A percentile compares a stretch with the other conserved stretches of the same genome.
Conservation (phyloP, 768 basidiomycete genomes). For the Agrocybe chaxingu region DNA sequence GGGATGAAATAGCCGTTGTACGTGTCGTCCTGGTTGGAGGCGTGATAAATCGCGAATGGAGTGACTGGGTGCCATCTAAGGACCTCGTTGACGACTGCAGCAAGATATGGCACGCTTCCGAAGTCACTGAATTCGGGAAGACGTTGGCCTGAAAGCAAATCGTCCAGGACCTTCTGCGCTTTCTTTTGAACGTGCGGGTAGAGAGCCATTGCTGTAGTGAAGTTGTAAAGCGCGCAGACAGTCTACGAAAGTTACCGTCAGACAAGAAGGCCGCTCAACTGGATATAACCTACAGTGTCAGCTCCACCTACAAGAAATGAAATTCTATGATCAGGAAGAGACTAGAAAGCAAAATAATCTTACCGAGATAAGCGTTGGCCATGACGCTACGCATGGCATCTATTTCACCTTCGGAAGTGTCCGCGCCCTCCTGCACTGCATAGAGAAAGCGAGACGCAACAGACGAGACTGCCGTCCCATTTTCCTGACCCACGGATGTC, state of each 20-base stretch:
- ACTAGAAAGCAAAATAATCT: not conserved
- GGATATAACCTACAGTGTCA: constrained; percentile 9
- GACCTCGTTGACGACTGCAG: constrained; percentile 12
- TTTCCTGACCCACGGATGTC: too few species aligned
- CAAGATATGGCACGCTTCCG: constrained; percentile 9
- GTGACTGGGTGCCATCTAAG: constrained; percentile 13
- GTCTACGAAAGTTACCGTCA: constrained; percentile 1
- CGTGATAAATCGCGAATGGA: constrained; percentile 8
- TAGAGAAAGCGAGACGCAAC: too few species aligned
- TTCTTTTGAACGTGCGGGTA: constrained; percentile 12
- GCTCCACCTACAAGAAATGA: constrained; percentile 5
- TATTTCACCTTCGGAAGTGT: too few species aligned
- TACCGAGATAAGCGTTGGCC: not conserved
- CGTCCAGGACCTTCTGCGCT: constrained; percentile 11
- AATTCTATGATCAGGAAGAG: not conserved
- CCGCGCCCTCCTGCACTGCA: too few species aligned
- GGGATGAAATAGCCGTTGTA: constrained; percentile 21
- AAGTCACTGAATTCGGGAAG: constrained; percentile 14
- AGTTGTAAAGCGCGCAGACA: constrained; percentile 6
- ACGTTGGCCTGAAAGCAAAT: constrained; percentile 1
- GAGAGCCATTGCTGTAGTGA: constrained; percentile 10
- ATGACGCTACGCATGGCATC: too few species aligned
- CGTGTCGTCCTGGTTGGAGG: constrained; percentile 10
- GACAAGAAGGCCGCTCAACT: not conserved
- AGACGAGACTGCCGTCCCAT: too few species aligned